Evolutionary conservation across 345 rosid genomes (phyloP).

Genomic region (Hibiscus tridactylites): DNA sequence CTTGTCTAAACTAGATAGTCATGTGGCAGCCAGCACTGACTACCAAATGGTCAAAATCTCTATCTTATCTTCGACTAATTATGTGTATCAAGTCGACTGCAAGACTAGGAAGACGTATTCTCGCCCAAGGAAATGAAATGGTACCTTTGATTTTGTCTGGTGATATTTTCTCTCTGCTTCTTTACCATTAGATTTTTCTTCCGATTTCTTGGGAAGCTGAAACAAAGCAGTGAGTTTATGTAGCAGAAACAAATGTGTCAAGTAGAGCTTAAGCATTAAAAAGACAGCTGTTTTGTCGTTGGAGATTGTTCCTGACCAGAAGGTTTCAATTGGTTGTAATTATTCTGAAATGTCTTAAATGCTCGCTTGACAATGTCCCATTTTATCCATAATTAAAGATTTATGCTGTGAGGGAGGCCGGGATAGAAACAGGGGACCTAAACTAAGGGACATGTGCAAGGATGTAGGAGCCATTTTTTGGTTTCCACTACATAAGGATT

Average conservation of each 20-base stretch:
- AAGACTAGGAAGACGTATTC: neutral
- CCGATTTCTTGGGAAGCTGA: conserved; percentile 23
- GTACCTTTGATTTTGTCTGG: conserved; percentile 42
- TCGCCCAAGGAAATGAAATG: neutral
- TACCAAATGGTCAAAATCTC: no score
- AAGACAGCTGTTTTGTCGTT: no score
- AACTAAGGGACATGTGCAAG: conserved; percentile 35
- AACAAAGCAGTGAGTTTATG: neutral
- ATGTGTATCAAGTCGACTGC: neutral
- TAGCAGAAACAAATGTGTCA: neutral
- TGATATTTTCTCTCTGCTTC: conserved; percentile 20
- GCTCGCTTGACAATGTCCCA: conserved; percentile 87
- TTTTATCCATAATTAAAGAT: conserved; percentile 75
- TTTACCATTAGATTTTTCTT: conserved; percentile 23
- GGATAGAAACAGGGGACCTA: conserved; percentile 22
- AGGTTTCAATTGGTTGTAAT: conserved; percentile 33
- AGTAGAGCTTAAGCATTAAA: neutral
- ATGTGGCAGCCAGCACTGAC: no score
- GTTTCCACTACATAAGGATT: no score
- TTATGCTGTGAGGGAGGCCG: conserved; percentile 31
- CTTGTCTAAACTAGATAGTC: neutral
- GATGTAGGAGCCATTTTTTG: no score
- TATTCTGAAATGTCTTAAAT: conserved; percentile 70
- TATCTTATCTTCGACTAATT: no score
- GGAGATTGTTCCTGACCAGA: conserved; percentile 33